Percentiles rank a stretch among this genome's conserved stretches.
Conservation (phyloP, 169 alveolate species). For the Cryptosporidium ubiquitum region DNA sequence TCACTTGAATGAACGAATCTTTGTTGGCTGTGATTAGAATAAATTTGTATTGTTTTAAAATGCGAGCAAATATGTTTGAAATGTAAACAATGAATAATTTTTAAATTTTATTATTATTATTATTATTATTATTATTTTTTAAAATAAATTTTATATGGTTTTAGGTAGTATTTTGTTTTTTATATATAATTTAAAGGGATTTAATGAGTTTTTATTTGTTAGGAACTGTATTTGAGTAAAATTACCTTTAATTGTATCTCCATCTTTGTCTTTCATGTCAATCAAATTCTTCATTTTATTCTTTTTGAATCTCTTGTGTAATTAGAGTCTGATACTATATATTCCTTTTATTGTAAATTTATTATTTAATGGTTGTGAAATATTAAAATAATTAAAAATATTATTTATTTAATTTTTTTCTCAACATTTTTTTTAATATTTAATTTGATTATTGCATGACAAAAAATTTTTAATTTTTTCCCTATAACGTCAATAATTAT, state of each 20-base stretch:
- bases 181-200: not conserved
- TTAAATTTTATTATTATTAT: not conserved
- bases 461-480: not conserved
- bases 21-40: constrained; percentile 32
- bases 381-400: too few species aligned
- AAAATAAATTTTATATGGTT: too few species aligned
- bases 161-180: not conserved
- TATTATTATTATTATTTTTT: not conserved
- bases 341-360: too few species aligned
- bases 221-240: not conserved
- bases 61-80: not conserved
- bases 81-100: not conserved
- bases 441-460: constrained; percentile 1
- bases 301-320: not conserved
- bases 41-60: too few species aligned
- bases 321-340: not conserved
- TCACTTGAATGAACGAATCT: constrained; percentile 58
- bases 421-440: not conserved
- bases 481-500: not conserved
- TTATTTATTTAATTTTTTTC: not conserved
- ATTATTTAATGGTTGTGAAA: not conserved
- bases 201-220: not conserved
- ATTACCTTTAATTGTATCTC: not conserved
- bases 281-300: constrained; percentile 16
- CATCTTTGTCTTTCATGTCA: constrained; percentile 37